Evolutionary conservation across 331 rosid genomes (phyloP).

Genomic region (Cydonia oblonga): DNA sequence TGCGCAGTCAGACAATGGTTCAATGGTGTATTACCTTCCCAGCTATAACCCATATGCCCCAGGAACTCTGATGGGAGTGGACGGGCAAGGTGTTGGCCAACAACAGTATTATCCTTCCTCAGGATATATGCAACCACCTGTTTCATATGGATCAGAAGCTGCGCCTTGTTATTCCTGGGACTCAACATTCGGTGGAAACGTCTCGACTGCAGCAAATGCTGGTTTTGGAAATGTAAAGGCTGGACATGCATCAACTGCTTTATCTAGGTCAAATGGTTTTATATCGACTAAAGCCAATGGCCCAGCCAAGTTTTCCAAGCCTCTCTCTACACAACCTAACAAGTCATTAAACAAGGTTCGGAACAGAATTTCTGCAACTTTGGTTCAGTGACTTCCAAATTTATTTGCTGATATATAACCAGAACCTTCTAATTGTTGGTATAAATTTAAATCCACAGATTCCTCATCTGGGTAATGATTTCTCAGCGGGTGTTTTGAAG

Average conservation of each 20-base stretch:
- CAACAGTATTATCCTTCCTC: constrained; percentile 36
- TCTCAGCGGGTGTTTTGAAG: constrained; percentile 28
- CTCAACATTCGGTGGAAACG: constrained; percentile 22
- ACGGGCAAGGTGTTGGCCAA: constrained; percentile 29
- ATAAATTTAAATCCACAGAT: constrained; percentile 25
- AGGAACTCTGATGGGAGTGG: constrained; percentile 26
- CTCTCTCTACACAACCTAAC: constrained; percentile 12
- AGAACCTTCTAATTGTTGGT: neutral
- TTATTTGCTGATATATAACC: neutral
- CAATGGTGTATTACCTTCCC: constrained; percentile 24
- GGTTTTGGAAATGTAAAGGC: constrained; percentile 21
- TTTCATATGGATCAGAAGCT: constrained; percentile 40
- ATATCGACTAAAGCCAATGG: constrained; percentile 19
- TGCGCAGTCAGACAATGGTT: constrained; percentile 22
- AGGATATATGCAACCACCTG: constrained; percentile 40
- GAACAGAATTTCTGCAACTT: neutral
- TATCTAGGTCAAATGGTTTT: constrained; percentile 25
- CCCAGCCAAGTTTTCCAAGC: constrained; percentile 23
- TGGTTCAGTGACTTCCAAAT: neutral
- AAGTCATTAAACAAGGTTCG: constrained; percentile 39
- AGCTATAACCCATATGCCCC: constrained; percentile 21
- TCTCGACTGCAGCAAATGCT: constrained; percentile 24
- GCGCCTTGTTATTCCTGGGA: constrained; percentile 27
- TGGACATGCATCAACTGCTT: constrained; percentile 20
- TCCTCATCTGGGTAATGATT: constrained; percentile 36